Evolutionary conservation across 2,329 filamentous ascomycete genomes (phyloP).

Genomic region (Rutstroemia sydowiana): DNA sequence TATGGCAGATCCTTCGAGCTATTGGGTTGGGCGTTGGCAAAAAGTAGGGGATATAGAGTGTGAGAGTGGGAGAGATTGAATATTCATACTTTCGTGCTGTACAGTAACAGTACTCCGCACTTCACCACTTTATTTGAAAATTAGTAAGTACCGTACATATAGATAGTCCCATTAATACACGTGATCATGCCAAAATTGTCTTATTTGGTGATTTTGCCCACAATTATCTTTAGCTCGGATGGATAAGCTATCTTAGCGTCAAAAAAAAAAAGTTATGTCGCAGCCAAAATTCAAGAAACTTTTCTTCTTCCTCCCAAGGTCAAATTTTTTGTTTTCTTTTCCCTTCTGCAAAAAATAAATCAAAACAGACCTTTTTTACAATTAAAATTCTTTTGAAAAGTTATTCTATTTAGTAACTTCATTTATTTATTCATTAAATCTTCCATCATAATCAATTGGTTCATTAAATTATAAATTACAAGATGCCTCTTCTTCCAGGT

Average conservation of each 20-base stretch:
- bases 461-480: constrained; percentile 20
- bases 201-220: background rate
- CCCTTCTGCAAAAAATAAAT: background rate
- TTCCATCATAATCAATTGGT: constrained; percentile 7
- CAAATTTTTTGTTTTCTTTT: background rate
- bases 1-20: constrained; percentile 35
- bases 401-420: background rate
- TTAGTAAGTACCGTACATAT: no score
- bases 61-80: background rate
- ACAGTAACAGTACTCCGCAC: no score
- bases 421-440: background rate
- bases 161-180: no score
- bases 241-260: constrained; percentile 23
- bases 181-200: no score
- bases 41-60: constrained; percentile 10
- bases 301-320: constrained; percentile 4
- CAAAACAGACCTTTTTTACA: background rate
- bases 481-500: constrained; percentile 49
- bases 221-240: constrained; percentile 4
- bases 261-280: constrained; percentile 23
- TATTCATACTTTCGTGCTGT: no score
- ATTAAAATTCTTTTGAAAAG: background rate
- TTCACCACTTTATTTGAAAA: no score
- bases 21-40: constrained; percentile 24
- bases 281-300: constrained; percentile 12